Conservation (phyloP, 1,139 yeast genomes). For the Debaryomyces fabryi region DNA sequence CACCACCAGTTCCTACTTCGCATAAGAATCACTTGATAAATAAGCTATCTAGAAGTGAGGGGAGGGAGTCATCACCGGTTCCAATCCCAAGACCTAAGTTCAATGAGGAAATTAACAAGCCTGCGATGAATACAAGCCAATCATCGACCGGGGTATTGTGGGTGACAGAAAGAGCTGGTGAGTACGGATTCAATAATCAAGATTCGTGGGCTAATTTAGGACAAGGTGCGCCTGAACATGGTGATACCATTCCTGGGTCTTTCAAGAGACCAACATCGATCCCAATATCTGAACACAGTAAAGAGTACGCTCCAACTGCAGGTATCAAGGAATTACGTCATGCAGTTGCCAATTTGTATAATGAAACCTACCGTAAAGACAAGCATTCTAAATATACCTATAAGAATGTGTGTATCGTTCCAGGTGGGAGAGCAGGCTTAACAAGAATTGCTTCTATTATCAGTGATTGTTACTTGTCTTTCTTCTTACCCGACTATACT, state of each 20-base stretch:
- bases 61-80: conserved; percentile 49
- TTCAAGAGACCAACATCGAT: conserved; percentile 57
- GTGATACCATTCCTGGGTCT: conserved; percentile 63
- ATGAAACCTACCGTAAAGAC: conserved; percentile 56
- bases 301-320: conserved; percentile 69
- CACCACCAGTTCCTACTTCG: conserved; percentile 16
- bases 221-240: conserved; percentile 74
- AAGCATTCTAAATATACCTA: conserved; percentile 59
- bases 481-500: conserved; percentile 69
- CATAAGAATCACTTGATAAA: conserved; percentile 28
- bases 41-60: conserved; percentile 38
- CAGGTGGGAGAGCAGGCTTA: conserved; percentile 72
- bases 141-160: conserved; percentile 71
- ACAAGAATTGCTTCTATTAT: conserved; percentile 69
- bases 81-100: conserved; percentile 54
- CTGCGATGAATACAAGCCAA: conserved; percentile 64
- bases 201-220: conserved; percentile 67
- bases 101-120: conserved; percentile 51
- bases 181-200: conserved; percentile 55
- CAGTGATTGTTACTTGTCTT: conserved; percentile 62
- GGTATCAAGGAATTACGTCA: conserved; percentile 60
- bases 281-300: conserved; percentile 53
- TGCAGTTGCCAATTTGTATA: conserved; percentile 65
- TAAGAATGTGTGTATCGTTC: conserved; percentile 68
- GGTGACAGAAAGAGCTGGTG: conserved; percentile 69